A percentile compares a stretch with the other conserved stretches of the same genome.
Evolutionary conservation across 352 stramenopile species (phyloP).

Genomic region (Pythium coloratum): DNA sequence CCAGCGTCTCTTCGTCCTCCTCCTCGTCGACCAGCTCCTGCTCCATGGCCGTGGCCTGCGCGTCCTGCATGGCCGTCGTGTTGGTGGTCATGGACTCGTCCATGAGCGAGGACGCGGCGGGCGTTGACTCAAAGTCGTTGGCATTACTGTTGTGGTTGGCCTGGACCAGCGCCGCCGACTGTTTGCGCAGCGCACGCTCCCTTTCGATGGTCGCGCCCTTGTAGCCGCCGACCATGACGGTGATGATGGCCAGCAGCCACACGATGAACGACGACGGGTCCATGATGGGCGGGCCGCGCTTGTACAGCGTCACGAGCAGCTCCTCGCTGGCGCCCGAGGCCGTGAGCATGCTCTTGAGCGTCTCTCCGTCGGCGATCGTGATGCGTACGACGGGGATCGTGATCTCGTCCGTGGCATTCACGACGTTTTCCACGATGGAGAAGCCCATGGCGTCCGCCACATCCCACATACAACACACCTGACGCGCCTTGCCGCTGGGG

Average conservation of each 20-base stretch:
- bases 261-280: slow-evolving; percentile 72
- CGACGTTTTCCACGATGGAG: slow-evolving; percentile 28
- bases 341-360: slow-evolving; percentile 45
- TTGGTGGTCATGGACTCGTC: slow-evolving; percentile 8
- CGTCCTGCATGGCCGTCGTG: slow-evolving; percentile 13
- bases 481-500: slow-evolving; percentile 45
- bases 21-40: slow-evolving; percentile 53
- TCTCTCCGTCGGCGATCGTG: slow-evolving; percentile 55
- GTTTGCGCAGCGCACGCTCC: slow-evolving; percentile 49
- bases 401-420: slow-evolving; percentile 41
- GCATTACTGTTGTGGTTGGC: slow-evolving; percentile 30
- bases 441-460: slow-evolving; percentile 76
- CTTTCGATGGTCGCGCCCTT: slow-evolving; percentile 65
- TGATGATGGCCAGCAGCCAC: slow-evolving; percentile 75
- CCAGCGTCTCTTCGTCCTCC: slow-evolving; percentile 75
- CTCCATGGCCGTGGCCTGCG: slow-evolving; percentile 41
- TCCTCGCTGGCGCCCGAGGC: slow-evolving; percentile 29
- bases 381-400: slow-evolving; percentile 72
- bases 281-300: slow-evolving; percentile 51
- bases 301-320: slow-evolving; percentile 60
- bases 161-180: slow-evolving; percentile 30
- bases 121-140: slow-evolving; percentile 25
- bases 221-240: slow-evolving; percentile 74
- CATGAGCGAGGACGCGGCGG: slow-evolving; percentile 23
- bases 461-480: slow-evolving; percentile 83